Evolutionary conservation across 495 filamentous ascomycete species (phyloP), one percentile per base, ranked within the genome.

Genomic region (Neurospora sp.): DNA sequence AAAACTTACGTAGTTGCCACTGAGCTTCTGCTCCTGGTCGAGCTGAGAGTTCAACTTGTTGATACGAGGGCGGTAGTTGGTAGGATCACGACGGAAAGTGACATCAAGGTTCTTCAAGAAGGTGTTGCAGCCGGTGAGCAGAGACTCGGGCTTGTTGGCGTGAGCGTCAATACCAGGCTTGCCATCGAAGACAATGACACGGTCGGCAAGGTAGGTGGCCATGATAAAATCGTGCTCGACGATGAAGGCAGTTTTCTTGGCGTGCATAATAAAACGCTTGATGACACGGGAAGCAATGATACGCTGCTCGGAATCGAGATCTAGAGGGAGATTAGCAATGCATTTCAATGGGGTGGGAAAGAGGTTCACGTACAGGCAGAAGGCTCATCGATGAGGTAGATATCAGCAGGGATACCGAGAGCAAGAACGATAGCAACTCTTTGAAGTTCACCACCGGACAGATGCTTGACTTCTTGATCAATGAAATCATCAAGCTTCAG

Each of bases 151-250:
- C 69, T 87, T 84, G 82, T 97, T 97, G 62, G 96, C 96, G 69
- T 88, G 91, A 43, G 96, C 90, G 74, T 97, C 87, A 73, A 97
- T 84, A 78, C 94, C 96, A 17, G 96, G 94, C 83, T 94, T 80
- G 76, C 96, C 96, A 80, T 97, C 96, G 79, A 99, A 99, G 75
- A 98, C 96, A 79, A 99, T 98, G 79, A 99, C 96, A 77, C 95
- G 92, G 78, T 99, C 96, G 48, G 96, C 96, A 24, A 98, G 90
- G 82, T 99, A 99, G 21, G 96, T 88, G 38, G 94, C 94, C 96
- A 98, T 98, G 86, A 98, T 98, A 86, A 99, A 98, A 90, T 99
- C 96, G 91, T 99, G 96, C 90, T 99, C 96, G 77, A 98, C 96
- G 75, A 99, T 89, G 82, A 99, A 98, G 42, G 96, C 96, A 1